Conservation (phyloP, 352 stramenopile genomes). For the Peronosclerospora sorghi region DNA sequence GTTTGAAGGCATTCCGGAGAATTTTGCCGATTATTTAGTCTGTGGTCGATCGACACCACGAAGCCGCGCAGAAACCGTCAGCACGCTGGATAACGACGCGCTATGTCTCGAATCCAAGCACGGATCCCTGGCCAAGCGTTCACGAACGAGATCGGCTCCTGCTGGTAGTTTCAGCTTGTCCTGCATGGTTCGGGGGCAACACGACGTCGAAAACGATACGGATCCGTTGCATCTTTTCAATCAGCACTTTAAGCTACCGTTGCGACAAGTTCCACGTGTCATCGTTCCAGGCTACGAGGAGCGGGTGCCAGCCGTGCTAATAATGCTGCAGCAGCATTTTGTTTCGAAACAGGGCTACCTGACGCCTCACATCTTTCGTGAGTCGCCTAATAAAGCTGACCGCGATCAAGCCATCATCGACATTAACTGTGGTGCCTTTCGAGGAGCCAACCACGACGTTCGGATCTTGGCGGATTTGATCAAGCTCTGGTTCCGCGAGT, state of each 20-base stretch:
- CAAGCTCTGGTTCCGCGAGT: conserved; percentile 85
- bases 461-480: conserved; percentile 82
- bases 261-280: conserved; percentile 58
- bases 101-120: conserved; percentile 5
- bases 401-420: conserved; percentile 71
- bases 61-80: conserved; percentile 13
- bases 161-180: conserved; percentile 21
- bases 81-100: conserved; percentile 2
- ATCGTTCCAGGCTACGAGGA: conserved; percentile 57
- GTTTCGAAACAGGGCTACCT: conserved; percentile 48
- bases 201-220: conserved; percentile 6
- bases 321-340: conserved; percentile 83
- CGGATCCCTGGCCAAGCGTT: conserved; percentile 17
- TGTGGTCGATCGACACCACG: conserved; percentile 14
- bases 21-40: conserved; percentile 66
- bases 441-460: conserved; percentile 50
- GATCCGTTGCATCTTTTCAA: conserved; percentile 54
- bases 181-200: conserved; percentile 19
- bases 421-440: conserved; percentile 76
- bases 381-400: conserved; percentile 80
- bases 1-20: conserved; percentile 76
- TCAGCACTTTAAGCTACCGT: conserved; percentile 77
- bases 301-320: conserved; percentile 70
- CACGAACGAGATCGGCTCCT: conserved; percentile 29
- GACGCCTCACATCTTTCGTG: conserved; percentile 77